Conservation (phyloP, 176 grass and related monocot genomes). For the Raddia distichophylla region DNA sequence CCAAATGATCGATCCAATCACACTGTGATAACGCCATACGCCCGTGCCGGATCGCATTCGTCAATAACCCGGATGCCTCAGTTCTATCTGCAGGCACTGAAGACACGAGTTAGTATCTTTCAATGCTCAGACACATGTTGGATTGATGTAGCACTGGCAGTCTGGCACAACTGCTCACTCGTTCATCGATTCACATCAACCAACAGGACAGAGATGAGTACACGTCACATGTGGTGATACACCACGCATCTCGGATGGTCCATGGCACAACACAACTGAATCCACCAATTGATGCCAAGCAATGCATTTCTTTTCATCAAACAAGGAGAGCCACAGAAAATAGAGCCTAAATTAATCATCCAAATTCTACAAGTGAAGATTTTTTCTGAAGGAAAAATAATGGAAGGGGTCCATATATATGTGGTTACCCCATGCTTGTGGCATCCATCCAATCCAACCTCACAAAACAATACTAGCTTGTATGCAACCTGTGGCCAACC, state of each 20-base stretch:
- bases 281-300: not conserved
- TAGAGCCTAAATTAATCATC: not conserved
- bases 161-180: no score
- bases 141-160: not conserved
- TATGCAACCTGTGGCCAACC: slow-evolving; percentile 23
- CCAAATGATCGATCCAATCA: no score
- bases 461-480: not conserved
- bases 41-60: no score
- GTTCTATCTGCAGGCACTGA: no score
- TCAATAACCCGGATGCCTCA: no score
- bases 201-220: not conserved
- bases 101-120: no score
- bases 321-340: not conserved
- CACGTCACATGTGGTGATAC: no score
- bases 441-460: not conserved
- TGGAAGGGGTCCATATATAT: not conserved
- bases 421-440: not conserved
- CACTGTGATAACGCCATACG: no score
- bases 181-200: not conserved
- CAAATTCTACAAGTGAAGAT: not conserved
- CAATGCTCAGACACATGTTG: not conserved
- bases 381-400: not conserved
- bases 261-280: not conserved
- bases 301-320: not conserved
- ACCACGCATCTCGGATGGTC: not conserved